A percentile compares a stretch with the other conserved stretches of the same genome.
Evolutionary conservation across 2,329 filamentous ascomycete genomes (phyloP).

Genomic region (Nigrospora sphaerica): DNA sequence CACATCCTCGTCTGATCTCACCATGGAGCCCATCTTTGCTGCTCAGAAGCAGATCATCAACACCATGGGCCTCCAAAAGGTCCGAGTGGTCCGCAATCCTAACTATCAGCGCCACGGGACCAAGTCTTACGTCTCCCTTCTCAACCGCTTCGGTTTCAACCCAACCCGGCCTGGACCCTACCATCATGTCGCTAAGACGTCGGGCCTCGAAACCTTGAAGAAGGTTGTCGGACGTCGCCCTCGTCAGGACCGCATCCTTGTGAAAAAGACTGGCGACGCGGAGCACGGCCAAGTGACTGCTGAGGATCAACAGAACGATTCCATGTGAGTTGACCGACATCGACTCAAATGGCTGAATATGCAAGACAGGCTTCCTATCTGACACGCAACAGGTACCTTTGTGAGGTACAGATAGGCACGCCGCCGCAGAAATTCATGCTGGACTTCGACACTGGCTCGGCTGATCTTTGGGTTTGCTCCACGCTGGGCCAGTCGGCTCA

Average conservation of each 20-base stretch:
- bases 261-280: slow-evolving; percentile 32
- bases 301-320: slow-evolving; percentile 61
- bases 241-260: slow-evolving; percentile 37
- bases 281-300: slow-evolving; percentile 44
- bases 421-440: slow-evolving; percentile 54
- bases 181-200: slow-evolving; percentile 38
- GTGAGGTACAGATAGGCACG: slow-evolving; percentile 56
- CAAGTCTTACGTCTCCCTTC: slow-evolving; percentile 55
- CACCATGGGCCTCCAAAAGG: slow-evolving; percentile 31
- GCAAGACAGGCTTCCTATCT: neutral
- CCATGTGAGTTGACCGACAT: slow-evolving; percentile 24
- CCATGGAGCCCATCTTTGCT: slow-evolving; percentile 26
- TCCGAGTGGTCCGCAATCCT: slow-evolving; percentile 47
- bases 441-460: slow-evolving; percentile 65
- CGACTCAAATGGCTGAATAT: neutral
- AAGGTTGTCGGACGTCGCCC: slow-evolving; percentile 40
- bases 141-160: slow-evolving; percentile 56
- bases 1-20: slow-evolving; percentile 3
- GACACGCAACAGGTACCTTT: slow-evolving; percentile 42
- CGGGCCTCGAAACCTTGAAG: slow-evolving; percentile 32
- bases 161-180: slow-evolving; percentile 59
- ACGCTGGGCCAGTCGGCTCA: slow-evolving; percentile 31
- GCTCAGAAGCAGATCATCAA: slow-evolving; percentile 26
- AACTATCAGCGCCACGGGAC: slow-evolving; percentile 52
- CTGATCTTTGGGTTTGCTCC: slow-evolving; percentile 63